These are phyloP conservation scores for Persicaria maculosa DNA, from an alignment of 148 eudicot genomes.

Conservation along the genomic window DNA sequence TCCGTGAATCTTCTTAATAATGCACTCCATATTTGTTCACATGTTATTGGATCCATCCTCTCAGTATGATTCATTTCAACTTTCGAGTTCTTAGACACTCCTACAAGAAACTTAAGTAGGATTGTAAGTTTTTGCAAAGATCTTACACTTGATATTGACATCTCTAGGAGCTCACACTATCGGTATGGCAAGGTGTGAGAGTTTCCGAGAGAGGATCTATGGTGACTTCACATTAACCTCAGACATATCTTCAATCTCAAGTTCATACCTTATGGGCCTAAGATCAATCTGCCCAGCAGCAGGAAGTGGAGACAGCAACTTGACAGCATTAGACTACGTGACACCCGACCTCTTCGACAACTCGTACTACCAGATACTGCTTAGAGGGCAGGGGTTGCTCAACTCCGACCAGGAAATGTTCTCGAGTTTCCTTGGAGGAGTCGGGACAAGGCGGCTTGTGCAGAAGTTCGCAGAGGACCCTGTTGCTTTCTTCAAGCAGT, in stretches of 20 bases:
- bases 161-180: slow-evolving; percentile 84
- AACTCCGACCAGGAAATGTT: slow-evolving; percentile 84
- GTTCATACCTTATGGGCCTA: slow-evolving; percentile 39
- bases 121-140: no score
- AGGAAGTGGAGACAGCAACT: slow-evolving; percentile 52
- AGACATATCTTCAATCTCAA: slow-evolving; percentile 36
- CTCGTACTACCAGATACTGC: slow-evolving; percentile 58
- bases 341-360: slow-evolving; percentile 82
- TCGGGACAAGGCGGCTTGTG: slow-evolving; percentile 63
- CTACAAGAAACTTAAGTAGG: no score
- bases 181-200: slow-evolving; percentile 82
- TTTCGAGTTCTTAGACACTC: no score
- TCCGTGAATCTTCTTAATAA: no score
- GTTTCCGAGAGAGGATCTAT: slow-evolving; percentile 68
- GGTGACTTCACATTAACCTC: slow-evolving; percentile 68
- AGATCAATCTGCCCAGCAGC: slow-evolving; percentile 52
- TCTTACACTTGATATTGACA: background rate
- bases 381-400: slow-evolving; percentile 74
- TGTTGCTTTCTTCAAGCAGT: slow-evolving; percentile 68
- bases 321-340: slow-evolving; percentile 56
- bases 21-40: no score
- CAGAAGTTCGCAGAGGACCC: slow-evolving; percentile 52
- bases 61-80: no score
- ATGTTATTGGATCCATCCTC: no score
- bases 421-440: slow-evolving; percentile 51